Conservation (phyloP, 257 asterid genomes). For the Solanum phureja region DNA sequence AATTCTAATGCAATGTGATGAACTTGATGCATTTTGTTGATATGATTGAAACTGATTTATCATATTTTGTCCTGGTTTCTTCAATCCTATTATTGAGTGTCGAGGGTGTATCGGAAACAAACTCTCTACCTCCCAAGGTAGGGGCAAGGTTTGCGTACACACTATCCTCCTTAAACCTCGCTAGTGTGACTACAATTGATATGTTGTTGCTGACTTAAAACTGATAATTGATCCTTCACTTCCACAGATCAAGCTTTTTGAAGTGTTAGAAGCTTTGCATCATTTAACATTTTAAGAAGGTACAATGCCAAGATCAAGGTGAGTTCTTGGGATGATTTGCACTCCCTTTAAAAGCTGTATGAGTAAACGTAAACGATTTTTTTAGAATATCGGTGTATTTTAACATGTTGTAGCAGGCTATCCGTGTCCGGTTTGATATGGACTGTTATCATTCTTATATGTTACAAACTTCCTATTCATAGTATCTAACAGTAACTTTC, state of each 20-base stretch:
- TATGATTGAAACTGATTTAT: not conserved
- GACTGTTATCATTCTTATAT: not conserved
- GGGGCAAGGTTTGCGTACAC: not conserved
- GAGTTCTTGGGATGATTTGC: not conserved
- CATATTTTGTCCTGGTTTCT: not conserved
- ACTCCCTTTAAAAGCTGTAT: not conserved
- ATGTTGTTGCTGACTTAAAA: not conserved
- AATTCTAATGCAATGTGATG: not conserved
- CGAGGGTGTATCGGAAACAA: not conserved
- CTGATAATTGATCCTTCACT: not conserved
- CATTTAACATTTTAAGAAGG: not conserved
- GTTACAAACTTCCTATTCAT: not conserved
- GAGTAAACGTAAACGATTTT: not conserved
- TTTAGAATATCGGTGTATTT: not conserved
- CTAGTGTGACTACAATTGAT: not conserved
- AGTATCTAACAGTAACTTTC: not conserved
- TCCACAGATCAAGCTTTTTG: slow-evolving; percentile 11
- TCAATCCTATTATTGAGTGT: not conserved
- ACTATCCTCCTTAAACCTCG: not conserved
- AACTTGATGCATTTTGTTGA: not conserved
- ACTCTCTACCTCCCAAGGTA: not conserved
- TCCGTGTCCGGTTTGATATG: not conserved
- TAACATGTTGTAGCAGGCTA: not conserved
- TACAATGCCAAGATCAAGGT: not conserved
- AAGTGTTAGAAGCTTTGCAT: not conserved